Percentiles rank a stretch among this genome's conserved stretches.
Evolutionary conservation across 306 rosid species (phyloP).

Genomic region (Lathyrus sativus): DNA sequence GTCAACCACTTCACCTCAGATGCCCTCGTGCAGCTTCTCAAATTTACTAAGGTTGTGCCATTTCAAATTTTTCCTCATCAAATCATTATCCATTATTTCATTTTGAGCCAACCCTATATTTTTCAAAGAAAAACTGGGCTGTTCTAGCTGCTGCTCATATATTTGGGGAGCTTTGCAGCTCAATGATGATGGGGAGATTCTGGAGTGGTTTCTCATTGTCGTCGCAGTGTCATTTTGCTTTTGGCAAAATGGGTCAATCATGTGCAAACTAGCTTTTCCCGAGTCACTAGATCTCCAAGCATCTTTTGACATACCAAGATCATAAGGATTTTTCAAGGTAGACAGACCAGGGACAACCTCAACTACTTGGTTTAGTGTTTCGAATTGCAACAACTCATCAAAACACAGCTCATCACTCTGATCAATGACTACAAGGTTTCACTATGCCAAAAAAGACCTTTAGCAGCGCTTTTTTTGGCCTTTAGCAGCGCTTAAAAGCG

Average conservation of each 20-base stretch:
- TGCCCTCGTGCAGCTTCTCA: slow-evolving; percentile 48
- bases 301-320: slow-evolving; percentile 49
- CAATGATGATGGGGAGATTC: slow-evolving; percentile 36
- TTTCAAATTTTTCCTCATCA: slow-evolving; percentile 40
- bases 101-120: slow-evolving; percentile 48
- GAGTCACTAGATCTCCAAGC: slow-evolving; percentile 45
- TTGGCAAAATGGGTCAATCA: slow-evolving; percentile 42
- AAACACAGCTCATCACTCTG: slow-evolving; percentile 42
- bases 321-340: slow-evolving; percentile 44
- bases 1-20: slow-evolving; percentile 71
- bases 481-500: too few relatives aligned
- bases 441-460: too few relatives aligned
- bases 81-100: slow-evolving; percentile 40
- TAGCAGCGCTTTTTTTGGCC: too few relatives aligned
- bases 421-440: slow-evolving; percentile 41
- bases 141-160: slow-evolving; percentile 46
- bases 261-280: slow-evolving; percentile 39
- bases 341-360: slow-evolving; percentile 45
- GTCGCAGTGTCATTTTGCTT: slow-evolving; percentile 45
- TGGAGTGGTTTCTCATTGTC: slow-evolving; percentile 45
- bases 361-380: slow-evolving; percentile 40
- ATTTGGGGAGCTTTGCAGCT: slow-evolving; percentile 45
- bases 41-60: slow-evolving; percentile 37
- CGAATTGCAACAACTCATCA: slow-evolving; percentile 49
- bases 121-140: slow-evolving; percentile 39